phyloP scores from a whole-genome alignment of 1,139 yeast genomes.

The Geotrichum cucujoidarum region DNA sequence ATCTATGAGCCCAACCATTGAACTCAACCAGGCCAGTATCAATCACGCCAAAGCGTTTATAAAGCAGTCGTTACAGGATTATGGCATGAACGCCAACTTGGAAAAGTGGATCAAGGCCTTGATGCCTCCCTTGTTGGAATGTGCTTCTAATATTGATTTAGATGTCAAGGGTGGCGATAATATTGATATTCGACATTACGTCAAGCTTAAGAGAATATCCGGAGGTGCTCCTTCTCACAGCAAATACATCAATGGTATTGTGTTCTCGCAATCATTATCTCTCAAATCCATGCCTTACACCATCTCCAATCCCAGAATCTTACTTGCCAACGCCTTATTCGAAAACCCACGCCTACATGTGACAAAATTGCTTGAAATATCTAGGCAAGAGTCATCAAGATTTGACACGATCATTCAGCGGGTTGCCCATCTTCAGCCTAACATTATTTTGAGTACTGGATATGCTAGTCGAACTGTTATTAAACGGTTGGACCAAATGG shows the following conservation, averaged over 20 bases:
- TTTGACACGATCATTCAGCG: conserved; percentile 76
- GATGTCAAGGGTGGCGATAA: conserved; percentile 63
- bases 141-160: conserved; percentile 47
- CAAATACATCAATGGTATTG: conserved; percentile 65
- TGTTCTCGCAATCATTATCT: conserved; percentile 83
- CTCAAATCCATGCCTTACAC: conserved; percentile 67
- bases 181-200: conserved; percentile 78
- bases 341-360: conserved; percentile 75
- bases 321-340: conserved; percentile 81
- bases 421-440: conserved; percentile 72
- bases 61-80: conserved; percentile 65
- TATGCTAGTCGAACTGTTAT: conserved; percentile 81
- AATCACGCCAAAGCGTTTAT: conserved; percentile 45
- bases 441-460: conserved; percentile 72
- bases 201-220: conserved; percentile 75
- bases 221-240: conserved; percentile 66
- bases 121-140: conserved; percentile 43
- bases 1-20: conserved; percentile 23
- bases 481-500: conserved; percentile 65
- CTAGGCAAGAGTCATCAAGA: conserved; percentile 85
- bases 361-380: conserved; percentile 74
- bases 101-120: conserved; percentile 53
- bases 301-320: conserved; percentile 65
- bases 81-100: conserved; percentile 48
- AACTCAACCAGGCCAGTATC: conserved; percentile 41